Conservation (phyloP, 1,139 yeast genomes). For the Zygotorulaspora mrakii region DNA sequence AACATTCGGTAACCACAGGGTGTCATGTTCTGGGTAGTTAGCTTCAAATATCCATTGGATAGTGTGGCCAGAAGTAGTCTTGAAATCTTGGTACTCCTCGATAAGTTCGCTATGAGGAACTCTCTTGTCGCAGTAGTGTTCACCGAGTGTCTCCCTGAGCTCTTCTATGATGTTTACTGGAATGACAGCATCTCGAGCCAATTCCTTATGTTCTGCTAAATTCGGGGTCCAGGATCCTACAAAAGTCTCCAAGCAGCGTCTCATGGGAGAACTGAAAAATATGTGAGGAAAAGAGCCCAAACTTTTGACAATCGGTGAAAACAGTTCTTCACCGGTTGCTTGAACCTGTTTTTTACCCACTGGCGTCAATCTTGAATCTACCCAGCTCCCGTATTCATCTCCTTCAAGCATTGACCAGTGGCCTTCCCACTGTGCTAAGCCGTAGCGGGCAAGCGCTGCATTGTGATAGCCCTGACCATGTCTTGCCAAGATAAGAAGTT, state of each 20-base stretch:
- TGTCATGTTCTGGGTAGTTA: conserved; percentile 48
- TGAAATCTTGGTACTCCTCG: conserved; percentile 23
- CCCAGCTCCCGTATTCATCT: conserved; percentile 31
- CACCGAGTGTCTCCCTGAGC: conserved; percentile 64
- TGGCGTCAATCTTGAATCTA: conserved; percentile 46
- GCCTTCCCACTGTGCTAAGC: conserved; percentile 53
- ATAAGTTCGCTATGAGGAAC: conserved; percentile 25
- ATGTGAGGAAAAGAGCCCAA: conserved; percentile 50
- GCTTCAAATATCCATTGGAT: conserved; percentile 44
- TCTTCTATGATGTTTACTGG: conserved; percentile 44
- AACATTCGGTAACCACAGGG: conserved; percentile 40
- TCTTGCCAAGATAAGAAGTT: conserved; percentile 59
- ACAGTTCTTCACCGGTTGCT: conserved; percentile 44
- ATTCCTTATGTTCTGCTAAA: conserved; percentile 19
- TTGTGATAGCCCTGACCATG: conserved; percentile 83
- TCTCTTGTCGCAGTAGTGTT: conserved; percentile 64
- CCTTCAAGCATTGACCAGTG: conserved; percentile 54
- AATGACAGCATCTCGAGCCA: conserved; percentile 5
- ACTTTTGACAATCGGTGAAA: conserved; percentile 43
- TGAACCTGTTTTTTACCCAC: conserved; percentile 52
- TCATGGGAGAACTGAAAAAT: conserved; percentile 62
- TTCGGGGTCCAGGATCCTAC: conserved; percentile 56
- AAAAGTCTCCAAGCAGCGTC: conserved; percentile 58
- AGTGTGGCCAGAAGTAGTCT: conserved; percentile 17
- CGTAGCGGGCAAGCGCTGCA: conserved; percentile 54